Conservation (phyloP, 257 asterid species). For the Solanum appendiculatum region DNA sequence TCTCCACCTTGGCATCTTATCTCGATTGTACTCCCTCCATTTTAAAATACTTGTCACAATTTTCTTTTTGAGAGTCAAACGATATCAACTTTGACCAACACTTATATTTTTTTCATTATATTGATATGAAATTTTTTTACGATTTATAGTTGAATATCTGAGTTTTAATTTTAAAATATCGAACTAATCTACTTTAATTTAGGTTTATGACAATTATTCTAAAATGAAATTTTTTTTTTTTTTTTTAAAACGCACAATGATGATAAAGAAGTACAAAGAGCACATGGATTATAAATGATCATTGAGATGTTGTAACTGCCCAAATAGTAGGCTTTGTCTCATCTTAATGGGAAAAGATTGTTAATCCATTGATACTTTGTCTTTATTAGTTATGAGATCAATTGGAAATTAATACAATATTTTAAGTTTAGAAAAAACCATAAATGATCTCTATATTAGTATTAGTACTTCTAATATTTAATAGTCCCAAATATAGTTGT, state of each 20-base stretch:
- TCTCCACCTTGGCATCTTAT: neutral
- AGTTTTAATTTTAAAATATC: neutral
- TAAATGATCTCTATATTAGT: neutral
- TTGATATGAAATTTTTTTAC: neutral
- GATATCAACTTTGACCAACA: accelerated
- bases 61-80: neutral
- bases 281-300: neutral
- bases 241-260: neutral
- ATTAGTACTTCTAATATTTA: neutral
- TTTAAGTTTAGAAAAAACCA: neutral
- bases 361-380: neutral
- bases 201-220: neutral
- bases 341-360: neutral
- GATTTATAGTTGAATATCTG: neutral
- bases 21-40: neutral
- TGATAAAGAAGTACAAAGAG: neutral
- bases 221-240: neutral
- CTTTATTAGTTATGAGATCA: neutral
- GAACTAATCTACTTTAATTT: neutral
- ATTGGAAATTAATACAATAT: neutral
- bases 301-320: neutral
- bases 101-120: neutral
- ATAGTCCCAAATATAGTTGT: neutral
- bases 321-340: neutral
- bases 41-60: neutral